Percentiles rank a stretch among this genome's conserved stretches.
Conservation (phyloP, 768 basidiomycete species). For the Mycena amicta region DNA sequence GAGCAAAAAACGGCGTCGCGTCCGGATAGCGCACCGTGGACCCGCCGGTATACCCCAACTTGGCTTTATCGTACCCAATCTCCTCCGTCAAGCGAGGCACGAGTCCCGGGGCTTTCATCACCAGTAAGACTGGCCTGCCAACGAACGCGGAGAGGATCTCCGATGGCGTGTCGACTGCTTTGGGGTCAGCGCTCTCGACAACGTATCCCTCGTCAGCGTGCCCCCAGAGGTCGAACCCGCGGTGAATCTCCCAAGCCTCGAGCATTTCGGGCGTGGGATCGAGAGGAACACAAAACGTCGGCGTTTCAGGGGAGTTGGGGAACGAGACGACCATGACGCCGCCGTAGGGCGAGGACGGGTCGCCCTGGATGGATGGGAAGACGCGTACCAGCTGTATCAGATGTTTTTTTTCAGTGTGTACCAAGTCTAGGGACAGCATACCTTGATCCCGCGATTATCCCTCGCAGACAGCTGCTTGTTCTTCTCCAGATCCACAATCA, state of each 20-base stretch:
- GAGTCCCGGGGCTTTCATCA: conserved; percentile 15
- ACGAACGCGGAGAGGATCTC: conserved; percentile 18
- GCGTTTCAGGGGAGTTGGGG: conserved; percentile 19
- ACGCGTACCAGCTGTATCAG: conserved; percentile 16
- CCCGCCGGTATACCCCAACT: conserved; percentile 16
- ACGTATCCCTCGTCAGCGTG: conserved; percentile 15
- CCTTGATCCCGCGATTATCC: conserved; percentile 24
- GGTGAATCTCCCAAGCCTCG: conserved; percentile 14
- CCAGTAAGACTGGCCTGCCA: conserved; percentile 18
- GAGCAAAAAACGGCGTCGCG: conserved; percentile 19
- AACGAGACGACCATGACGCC: conserved; percentile 19
- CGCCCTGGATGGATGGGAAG: conserved; percentile 16
- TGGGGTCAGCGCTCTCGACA: conserved; percentile 9
- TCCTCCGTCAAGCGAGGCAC: conserved; percentile 9
- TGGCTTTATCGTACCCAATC: conserved; percentile 10
- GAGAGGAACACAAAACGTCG: conserved; percentile 17
- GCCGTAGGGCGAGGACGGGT: conserved; percentile 14
- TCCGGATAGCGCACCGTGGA: conserved; percentile 20
- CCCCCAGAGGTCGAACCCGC: conserved; percentile 19
- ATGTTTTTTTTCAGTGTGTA: no score
- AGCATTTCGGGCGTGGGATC: conserved; percentile 15
- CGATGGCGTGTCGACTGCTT: conserved; percentile 11
- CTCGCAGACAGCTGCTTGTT: conserved; percentile 23
- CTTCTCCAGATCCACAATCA: conserved; percentile 24
- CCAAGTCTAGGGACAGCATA: background rate